Percentiles rank a stretch among this genome's conserved stretches.
These are phyloP conservation scores for Tetrahymena thermophila DNA, from an alignment of 73 alveolate species.

Conservation along the genomic window DNA sequence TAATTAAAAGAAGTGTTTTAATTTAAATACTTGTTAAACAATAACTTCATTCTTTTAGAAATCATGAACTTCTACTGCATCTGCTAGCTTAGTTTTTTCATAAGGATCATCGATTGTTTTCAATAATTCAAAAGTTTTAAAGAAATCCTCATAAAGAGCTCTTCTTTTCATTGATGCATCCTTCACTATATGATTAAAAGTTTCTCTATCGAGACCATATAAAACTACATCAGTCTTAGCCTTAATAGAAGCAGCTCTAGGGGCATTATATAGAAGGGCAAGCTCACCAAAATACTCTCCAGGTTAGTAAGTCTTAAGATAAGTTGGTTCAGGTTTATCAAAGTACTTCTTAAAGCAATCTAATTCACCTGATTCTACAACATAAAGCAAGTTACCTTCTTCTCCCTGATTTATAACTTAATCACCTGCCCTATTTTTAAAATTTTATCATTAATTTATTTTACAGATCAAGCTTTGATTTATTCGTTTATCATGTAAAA, in stretches of 20 bases:
- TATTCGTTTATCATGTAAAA: not conserved
- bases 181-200: slow-evolving; percentile 86
- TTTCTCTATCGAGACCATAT: slow-evolving; percentile 83
- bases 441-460: slow-evolving; percentile 19
- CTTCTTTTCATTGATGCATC: slow-evolving; percentile 80
- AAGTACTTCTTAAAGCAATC: slow-evolving; percentile 21
- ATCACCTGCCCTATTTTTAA: slow-evolving; percentile 15
- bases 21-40: not conserved
- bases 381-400: slow-evolving; percentile 29
- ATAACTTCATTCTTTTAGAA: slow-evolving; percentile 58
- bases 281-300: slow-evolving; percentile 94
- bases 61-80: slow-evolving; percentile 62
- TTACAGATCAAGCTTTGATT: slow-evolving; percentile 10
- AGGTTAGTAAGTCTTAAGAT: slow-evolving; percentile 49
- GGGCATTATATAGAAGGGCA: slow-evolving; percentile 83
- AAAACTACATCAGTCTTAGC: slow-evolving; percentile 50
- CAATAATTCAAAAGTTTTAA: slow-evolving; percentile 59
- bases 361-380: slow-evolving; percentile 36
- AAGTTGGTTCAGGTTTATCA: slow-evolving; percentile 51
- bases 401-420: slow-evolving; percentile 33
- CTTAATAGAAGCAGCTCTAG: slow-evolving; percentile 83
- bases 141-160: slow-evolving; percentile 78
- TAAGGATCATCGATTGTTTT: slow-evolving; percentile 67
- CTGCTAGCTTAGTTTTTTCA: slow-evolving; percentile 81
- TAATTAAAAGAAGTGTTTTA: not conserved